Evolutionary conservation across 495 filamentous ascomycete genomes (phyloP).

Genomic region (Lichenothelia convexa): DNA sequence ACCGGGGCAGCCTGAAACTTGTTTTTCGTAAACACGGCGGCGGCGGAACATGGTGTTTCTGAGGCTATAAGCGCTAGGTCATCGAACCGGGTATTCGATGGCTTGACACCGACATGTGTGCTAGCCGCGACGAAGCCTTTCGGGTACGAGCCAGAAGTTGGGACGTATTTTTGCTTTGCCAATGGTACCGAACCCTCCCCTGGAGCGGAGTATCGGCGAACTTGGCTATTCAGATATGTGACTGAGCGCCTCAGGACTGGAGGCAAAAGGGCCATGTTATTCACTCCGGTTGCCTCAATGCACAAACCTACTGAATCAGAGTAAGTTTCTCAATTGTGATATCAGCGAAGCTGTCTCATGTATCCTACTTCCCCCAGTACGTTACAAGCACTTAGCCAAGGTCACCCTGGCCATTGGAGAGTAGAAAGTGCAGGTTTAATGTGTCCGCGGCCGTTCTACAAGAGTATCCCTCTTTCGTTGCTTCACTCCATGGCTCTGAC

Average conservation of each 20-base stretch:
- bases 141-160: conserved; percentile 68
- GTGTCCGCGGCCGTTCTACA: too few relatives aligned
- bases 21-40: conserved; percentile 94
- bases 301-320: too few relatives aligned
- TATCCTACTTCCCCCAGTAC: too few relatives aligned
- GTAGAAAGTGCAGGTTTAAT: too few relatives aligned
- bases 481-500: too few relatives aligned
- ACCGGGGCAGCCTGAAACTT: conserved; percentile 96
- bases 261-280: conserved; percentile 5
- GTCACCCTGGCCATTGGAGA: too few relatives aligned
- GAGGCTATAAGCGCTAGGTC: conserved; percentile 83
- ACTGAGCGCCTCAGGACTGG: conserved; percentile 4
- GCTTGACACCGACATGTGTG: conserved; percentile 85
- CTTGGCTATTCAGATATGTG: conserved; percentile 5
- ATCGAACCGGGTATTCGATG: conserved; percentile 68
- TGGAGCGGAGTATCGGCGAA: conserved; percentile 21
- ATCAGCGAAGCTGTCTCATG: too few relatives aligned
- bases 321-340: too few relatives aligned
- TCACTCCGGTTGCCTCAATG: too few relatives aligned
- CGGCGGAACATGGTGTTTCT: conserved; percentile 72
- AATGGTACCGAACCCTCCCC: conserved; percentile 18
- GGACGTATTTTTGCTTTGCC: conserved; percentile 62
- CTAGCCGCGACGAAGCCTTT: conserved; percentile 77
- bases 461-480: too few relatives aligned
- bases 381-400: too few relatives aligned